Evolutionary conservation across 495 filamentous ascomycete genomes (phyloP).

Genomic region (Hyaloscypha hepaticicola): DNA sequence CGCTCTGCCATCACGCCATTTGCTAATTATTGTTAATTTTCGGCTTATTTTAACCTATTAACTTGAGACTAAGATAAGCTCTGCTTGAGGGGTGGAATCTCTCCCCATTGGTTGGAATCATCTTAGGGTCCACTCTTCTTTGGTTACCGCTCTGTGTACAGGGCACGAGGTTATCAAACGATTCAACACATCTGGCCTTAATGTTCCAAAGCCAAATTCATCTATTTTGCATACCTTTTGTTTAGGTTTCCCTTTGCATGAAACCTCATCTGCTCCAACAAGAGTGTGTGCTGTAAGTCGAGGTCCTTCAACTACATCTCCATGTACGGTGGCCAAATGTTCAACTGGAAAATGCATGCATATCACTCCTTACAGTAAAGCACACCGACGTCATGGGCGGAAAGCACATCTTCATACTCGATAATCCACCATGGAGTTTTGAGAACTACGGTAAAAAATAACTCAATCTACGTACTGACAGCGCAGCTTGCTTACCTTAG

Average conservation of each 20-base stretch:
- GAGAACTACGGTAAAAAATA: no score
- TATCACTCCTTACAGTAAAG: background rate
- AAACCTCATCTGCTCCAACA: background rate
- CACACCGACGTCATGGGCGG: background rate
- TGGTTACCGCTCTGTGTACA: no score
- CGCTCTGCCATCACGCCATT: constrained; percentile 10
- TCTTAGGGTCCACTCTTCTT: no score
- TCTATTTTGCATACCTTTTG: no score
- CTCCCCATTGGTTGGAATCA: background rate
- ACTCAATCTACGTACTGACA: background rate
- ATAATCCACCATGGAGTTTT: no score
- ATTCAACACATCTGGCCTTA: no score
- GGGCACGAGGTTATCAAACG: no score
- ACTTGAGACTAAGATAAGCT: background rate
- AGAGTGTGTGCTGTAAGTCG: background rate
- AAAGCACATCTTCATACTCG: background rate
- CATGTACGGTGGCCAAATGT: background rate
- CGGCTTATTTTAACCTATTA: background rate
- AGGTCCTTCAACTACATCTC: background rate
- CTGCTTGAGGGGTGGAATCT: background rate
- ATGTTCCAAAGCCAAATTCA: no score
- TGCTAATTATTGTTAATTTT: background rate
- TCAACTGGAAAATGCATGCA: background rate
- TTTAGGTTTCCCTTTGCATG: background rate
- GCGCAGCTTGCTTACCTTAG: background rate